Conservation (phyloP, 148 eudicot genomes). For the Amaranthus hypochondriacus region DNA sequence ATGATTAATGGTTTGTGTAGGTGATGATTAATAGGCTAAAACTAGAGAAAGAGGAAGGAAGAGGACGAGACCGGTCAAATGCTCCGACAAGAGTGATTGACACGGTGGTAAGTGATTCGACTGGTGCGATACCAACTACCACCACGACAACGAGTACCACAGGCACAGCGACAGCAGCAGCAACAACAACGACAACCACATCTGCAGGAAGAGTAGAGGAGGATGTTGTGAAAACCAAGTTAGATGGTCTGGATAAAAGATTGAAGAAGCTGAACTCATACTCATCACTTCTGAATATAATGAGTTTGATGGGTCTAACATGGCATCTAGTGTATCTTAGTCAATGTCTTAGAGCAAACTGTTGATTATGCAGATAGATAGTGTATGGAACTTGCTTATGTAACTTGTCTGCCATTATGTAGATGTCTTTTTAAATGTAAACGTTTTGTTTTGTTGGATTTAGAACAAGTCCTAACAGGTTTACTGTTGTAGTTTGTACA, state of each 20-base stretch:
- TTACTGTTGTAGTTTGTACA: slow-evolving; percentile 12
- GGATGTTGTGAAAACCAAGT: slow-evolving; percentile 25
- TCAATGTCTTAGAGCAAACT: slow-evolving; percentile 36
- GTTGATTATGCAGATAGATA: neutral
- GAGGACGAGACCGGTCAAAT: slow-evolving; percentile 26
- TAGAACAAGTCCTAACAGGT: slow-evolving; percentile 3
- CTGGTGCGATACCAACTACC: slow-evolving; percentile 2
- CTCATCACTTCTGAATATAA: slow-evolving; percentile 62
- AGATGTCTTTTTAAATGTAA: neutral
- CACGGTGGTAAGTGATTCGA: slow-evolving; percentile 16
- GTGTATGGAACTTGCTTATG: neutral
- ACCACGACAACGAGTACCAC: slow-evolving; percentile 18
- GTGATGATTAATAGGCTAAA: slow-evolving; percentile 69
- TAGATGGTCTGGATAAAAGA: slow-evolving; percentile 30
- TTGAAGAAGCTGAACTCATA: slow-evolving; percentile 58
- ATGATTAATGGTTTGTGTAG: slow-evolving; percentile 25
- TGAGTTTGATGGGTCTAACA: slow-evolving; percentile 58
- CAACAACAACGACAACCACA: neutral
- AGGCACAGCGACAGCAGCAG: neutral
- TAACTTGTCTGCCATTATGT: neutral
- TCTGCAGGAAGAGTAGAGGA: slow-evolving; percentile 10
- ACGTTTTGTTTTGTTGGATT: neutral
- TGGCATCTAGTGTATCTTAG: slow-evolving; percentile 69
- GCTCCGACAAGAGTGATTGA: slow-evolving; percentile 24
- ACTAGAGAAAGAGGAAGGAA: slow-evolving; percentile 77